Percentiles rank a stretch among this genome's conserved stretches.
phyloP scores from a whole-genome alignment of 1,284 basidiomycete genomes.

The Heliocybe sulcata region DNA sequence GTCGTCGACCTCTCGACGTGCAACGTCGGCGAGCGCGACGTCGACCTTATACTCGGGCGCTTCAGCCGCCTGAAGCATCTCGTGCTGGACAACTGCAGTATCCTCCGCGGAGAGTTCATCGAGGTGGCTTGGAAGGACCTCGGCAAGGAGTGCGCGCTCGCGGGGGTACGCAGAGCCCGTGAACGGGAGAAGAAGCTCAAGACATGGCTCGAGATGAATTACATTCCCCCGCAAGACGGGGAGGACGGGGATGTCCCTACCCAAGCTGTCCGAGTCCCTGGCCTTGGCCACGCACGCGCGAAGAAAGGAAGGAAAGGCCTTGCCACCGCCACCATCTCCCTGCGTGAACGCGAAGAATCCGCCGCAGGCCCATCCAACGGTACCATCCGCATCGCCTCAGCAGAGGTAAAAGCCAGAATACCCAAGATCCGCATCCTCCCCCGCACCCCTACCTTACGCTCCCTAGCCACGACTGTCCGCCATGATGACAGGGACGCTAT shows the following conservation, averaged over 20 bases:
- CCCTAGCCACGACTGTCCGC: constrained; percentile 32
- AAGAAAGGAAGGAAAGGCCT: constrained; percentile 42
- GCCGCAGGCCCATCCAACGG: background rate
- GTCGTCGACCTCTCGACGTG: constrained; percentile 60
- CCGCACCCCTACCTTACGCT: constrained; percentile 27
- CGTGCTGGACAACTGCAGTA: constrained; percentile 44
- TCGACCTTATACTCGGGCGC: constrained; percentile 40
- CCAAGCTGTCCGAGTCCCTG: background rate
- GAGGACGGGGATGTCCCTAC: background rate
- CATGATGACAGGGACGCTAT: constrained; percentile 23
- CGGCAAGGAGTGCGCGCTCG: constrained; percentile 47
- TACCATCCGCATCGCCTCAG: background rate
- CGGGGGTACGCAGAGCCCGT: constrained; percentile 42
- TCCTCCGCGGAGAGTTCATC: constrained; percentile 28
- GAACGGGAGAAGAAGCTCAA: constrained; percentile 54
- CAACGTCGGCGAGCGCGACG: constrained; percentile 35
- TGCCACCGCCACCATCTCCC: constrained; percentile 47
- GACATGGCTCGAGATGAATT: constrained; percentile 29
- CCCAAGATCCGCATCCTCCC: constrained; percentile 37
- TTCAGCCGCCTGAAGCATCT: constrained; percentile 40
- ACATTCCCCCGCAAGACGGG: background rate
- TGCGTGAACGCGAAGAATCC: constrained; percentile 25
- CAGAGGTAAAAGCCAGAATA: constrained; percentile 4
- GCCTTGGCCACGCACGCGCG: constrained; percentile 1
- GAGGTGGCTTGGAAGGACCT: constrained; percentile 45